Conservation (phyloP, 2,329 filamentous ascomycete genomes). For the Purpureocillium lavendulum region DNA sequence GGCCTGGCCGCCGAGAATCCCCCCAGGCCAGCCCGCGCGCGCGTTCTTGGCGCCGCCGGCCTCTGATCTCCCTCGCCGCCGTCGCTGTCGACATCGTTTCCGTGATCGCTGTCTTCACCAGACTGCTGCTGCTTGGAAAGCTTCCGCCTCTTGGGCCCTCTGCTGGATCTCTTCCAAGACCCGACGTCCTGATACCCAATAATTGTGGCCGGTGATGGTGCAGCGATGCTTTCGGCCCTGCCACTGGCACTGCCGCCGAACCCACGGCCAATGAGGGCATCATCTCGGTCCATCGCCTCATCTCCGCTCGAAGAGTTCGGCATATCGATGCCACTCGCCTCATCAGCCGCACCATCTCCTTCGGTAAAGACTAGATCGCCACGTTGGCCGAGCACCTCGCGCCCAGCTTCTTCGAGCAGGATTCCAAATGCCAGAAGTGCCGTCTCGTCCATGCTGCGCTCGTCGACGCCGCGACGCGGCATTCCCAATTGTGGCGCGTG, state of each 20-base stretch:
- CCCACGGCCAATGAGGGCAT: background rate
- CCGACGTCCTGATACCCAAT: conserved; percentile 15
- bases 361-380: conserved; percentile 69
- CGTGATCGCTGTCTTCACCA: background rate
- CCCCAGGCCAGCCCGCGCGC: no score
- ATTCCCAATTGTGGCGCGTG: conserved; percentile 1
- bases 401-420: conserved; percentile 61
- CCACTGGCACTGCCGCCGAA: background rate
- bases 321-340: no score
- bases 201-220: conserved; percentile 1
- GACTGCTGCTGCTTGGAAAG: conserved; percentile 8
- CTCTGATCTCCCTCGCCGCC: no score
- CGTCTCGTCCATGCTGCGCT: conserved; percentile 67
- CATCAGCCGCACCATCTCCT: conserved; percentile 18
- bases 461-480: conserved; percentile 29
- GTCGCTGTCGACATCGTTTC: background rate
- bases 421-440: conserved; percentile 69
- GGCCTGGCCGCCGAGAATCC: no score
- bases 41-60: no score
- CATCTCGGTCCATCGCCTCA: conserved; percentile 7
- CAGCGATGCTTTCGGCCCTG: no score
- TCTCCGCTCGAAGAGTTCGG: conserved; percentile 5
- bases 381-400: conserved; percentile 50
- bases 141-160: conserved; percentile 24
- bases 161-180: conserved; percentile 10